Base-by-base conservation (phyloP, 257 asterid species). In the Solanum bulbocastanum region DNA sequence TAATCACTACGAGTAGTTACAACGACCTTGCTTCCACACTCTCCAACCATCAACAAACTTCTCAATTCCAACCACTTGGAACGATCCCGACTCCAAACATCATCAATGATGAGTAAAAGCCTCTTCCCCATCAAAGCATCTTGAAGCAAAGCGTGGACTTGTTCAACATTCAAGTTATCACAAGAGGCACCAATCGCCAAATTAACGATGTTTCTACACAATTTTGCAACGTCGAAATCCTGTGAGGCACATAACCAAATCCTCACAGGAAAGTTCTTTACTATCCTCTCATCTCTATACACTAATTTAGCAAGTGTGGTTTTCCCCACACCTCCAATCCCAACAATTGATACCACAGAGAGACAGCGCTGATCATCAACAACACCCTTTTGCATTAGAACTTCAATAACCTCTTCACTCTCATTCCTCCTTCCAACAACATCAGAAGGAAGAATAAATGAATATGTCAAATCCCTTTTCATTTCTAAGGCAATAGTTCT, bases 51-150 rank as follows among this genome's bases (percentile, higher is more conserved):
- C 27, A 88, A 42, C 27, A 87, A 87, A 84, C 87, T 71, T 3
- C 76, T 36, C 58, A 88, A 75, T 39, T 42, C 71, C 5, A 84
- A 87, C 90, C 87, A 88, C 39, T 74, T 75, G 36, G 32, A 83
- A 42, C 40, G 71, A 18, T 88, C 72, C 8, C 62, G 40, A 40
- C 83, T 5, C 90, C 90, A 88, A 58, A 88, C 85, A 74, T 84
- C 88, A 88, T 88, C 90, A 9, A 88, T 12, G 39, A 84, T 87
- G 20, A 88, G 42, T 20, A 88, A 75, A 65, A 88, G 84, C 27
- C 65, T 74, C 86, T 73, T 84, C 40, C 13, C 85, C 82, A 30
- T 42, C 66, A 88, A 27, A 58, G 82, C 76, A 35, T 27, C 79
- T 60, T 88, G 90, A 84, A 88, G 68, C 3, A 66, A 79, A 27